These are phyloP conservation scores for Pyrenopolyporus hunteri DNA, from an alignment of 495 filamentous ascomycete genomes.

Conservation along the genomic window DNA sequence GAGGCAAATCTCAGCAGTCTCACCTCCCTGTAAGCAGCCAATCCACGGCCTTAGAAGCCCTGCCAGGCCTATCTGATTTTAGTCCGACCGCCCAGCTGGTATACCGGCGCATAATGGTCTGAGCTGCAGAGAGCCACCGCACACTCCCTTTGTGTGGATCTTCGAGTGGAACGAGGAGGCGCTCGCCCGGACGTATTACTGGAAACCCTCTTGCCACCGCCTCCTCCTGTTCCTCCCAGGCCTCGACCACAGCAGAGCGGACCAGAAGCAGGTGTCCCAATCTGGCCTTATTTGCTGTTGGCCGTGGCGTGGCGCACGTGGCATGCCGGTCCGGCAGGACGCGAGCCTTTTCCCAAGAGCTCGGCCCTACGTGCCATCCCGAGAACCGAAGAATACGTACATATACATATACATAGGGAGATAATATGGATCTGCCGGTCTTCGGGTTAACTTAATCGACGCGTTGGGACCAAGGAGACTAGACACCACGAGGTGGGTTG, in stretches of 20 bases:
- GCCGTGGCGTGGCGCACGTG: slow-evolving; percentile 21
- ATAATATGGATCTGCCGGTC: too few relatives aligned
- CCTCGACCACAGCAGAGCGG: slow-evolving; percentile 15
- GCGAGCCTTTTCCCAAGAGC: too few relatives aligned
- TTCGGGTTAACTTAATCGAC: too few relatives aligned
- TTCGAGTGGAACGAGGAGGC: slow-evolving; percentile 43
- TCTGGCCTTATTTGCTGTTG: slow-evolving; percentile 38
- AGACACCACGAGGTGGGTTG: too few relatives aligned
- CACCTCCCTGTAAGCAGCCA: slow-evolving; percentile 35
- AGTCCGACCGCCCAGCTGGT: slow-evolving; percentile 31
- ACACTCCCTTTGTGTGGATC: slow-evolving; percentile 42
- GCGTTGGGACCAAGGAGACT: too few relatives aligned
- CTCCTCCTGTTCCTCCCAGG: slow-evolving; percentile 31
- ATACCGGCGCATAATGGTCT: slow-evolving; percentile 40
- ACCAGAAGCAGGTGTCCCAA: slow-evolving; percentile 17
- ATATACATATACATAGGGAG: too few relatives aligned
- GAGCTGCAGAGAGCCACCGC: slow-evolving; percentile 39
- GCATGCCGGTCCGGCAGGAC: too few relatives aligned
- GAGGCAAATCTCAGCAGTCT: slow-evolving; percentile 39
- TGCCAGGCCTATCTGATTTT: too few relatives aligned
- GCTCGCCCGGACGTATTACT: slow-evolving; percentile 38
- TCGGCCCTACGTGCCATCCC: too few relatives aligned
- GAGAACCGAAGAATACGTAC: too few relatives aligned
- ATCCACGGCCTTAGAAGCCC: not conserved
- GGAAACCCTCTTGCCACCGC: slow-evolving; percentile 31